Base-by-base conservation (phyloP, 139 green algal species). In the Chlorella ohadii region DNA sequence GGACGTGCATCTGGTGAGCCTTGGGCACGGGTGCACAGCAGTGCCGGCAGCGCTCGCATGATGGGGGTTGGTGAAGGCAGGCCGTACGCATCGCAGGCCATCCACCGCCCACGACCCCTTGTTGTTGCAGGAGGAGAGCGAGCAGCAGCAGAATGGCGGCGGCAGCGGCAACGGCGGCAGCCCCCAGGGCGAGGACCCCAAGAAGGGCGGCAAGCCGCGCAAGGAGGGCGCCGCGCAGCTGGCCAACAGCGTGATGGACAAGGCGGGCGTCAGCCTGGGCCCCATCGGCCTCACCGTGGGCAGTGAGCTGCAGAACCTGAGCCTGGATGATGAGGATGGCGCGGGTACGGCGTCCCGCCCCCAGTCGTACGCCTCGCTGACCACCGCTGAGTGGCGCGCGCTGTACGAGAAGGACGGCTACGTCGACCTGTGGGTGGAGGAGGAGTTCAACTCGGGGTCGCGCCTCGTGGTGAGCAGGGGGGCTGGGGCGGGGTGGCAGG, bases 391-490 rank as follows among this genome's bases (percentile, higher is more conserved):
- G 83, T 98, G 95, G 96, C 88, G 93, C 27, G 16, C 61, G 72
- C 87, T 84, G 55, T 98, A 96, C 79, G 96, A 98, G 77, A 86
- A 85, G 59, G 93, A 96, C 41, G 96, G 95, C 17, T 89, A 72
- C 13, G 95, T 98, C 7, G 93, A 98, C 89, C 84, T 99, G 47
- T 99, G 92, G 89, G 77, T 98, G 23, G 91, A 98, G 84, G 96
- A 99, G n/a, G 94, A 99, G 82, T 99, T 98, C 90, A 99, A 98
- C 78, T 88, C 95, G 38, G 96, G 93, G 0, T 97, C 94, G 13
- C 88, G 95, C 28, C 84, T 98, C 0, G 71, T 95, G 79, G 94
- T 97, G 74, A 81, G 91, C 76, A 39, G 51, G 51, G 15, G 51
- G 11, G 15, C 12, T 22, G 51, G 51, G 51, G 2, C 22, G 51